Evolutionary conservation across 2,329 filamentous ascomycete species (phyloP).

Genomic region (Exophiala bonariae): DNA sequence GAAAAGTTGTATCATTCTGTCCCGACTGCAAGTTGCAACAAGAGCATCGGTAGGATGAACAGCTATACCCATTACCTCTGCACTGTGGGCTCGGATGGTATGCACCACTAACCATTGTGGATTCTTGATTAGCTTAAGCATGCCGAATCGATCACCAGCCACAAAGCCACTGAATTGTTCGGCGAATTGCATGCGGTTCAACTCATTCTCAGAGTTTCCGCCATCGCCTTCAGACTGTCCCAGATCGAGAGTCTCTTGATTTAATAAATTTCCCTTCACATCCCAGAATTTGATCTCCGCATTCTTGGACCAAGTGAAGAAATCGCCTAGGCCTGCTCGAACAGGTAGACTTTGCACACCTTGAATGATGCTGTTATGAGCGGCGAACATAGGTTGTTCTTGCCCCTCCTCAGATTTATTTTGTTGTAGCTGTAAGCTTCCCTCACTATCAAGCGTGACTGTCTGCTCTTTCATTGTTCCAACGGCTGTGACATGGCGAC

Average conservation of each 20-base stretch:
- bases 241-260: slow-evolving; percentile 65
- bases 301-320: slow-evolving; percentile 84
- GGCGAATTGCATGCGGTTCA: slow-evolving; percentile 61
- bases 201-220: slow-evolving; percentile 55
- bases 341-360: slow-evolving; percentile 69
- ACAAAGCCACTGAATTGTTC: slow-evolving; percentile 66
- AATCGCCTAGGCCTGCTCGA: slow-evolving; percentile 65
- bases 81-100: slow-evolving; percentile 81
- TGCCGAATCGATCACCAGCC: slow-evolving; percentile 84
- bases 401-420: slow-evolving; percentile 30
- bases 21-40: slow-evolving; percentile 80
- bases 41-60: slow-evolving; percentile 65
- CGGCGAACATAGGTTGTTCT: slow-evolving; percentile 46
- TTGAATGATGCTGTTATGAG: slow-evolving; percentile 61
- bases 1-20: slow-evolving; percentile 94
- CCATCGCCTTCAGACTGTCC: slow-evolving; percentile 57
- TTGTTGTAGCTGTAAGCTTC: slow-evolving; percentile 67
- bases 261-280: slow-evolving; percentile 66
- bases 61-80: slow-evolving; percentile 79
- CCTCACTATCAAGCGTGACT: slow-evolving; percentile 73
- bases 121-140: slow-evolving; percentile 56
- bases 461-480: slow-evolving; percentile 67
- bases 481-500: slow-evolving; percentile 60
- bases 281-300: slow-evolving; percentile 85
- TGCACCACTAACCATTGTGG: slow-evolving; percentile 60